Base-by-base conservation (phyloP, 345 rosid species). In the Eucalyptus fibrosa region DNA sequence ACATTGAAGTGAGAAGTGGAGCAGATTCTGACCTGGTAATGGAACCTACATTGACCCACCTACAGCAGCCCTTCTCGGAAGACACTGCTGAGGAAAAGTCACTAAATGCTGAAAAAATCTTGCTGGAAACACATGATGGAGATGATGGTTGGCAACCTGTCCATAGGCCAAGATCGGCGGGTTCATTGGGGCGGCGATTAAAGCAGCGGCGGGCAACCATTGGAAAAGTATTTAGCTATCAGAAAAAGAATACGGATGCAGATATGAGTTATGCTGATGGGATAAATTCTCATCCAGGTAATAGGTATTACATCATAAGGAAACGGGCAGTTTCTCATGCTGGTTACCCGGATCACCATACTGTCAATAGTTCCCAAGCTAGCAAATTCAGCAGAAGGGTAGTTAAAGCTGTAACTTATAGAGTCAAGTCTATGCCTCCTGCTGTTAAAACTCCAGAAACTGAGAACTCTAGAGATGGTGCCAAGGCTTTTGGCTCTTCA, bases 71-170 rank as follows among this genome's bases (percentile, higher is more conserved):
- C 89, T 91, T 86, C 86, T 87, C 88, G 87, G 95, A 96, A 88
- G 95, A 91, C 89, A 83, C 93, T 91, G 88, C 53, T 44, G 94
- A 94, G 53, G 89, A 90, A 51, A 93, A 93, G 89, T 91, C 91
- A 86, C 86, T 90, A 87, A 60, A 86, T 65, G 90, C 89, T 53
- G 90, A 89, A 89, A 93, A 93, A 88, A 89, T 69, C 87, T 90
- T 89, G 50, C 81, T 92, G 62, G 97, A 95, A 92, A 91, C 93
- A 87, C 94, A 92, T 87, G 98, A 95, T 92, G 97, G 95, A 81
- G 98, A 95, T 90, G 99, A 96, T 91, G 99, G 99, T 69, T 98
- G 99, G 99, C 99, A 98, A 91, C 93, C 99, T 12, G 99, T 95
- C 91, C 99, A 97, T 89, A 96, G 99, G 94, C 96, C 94, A 32